Conservation (phyloP, 1,284 basidiomycete species). For the Pascua sp. region DNA sequence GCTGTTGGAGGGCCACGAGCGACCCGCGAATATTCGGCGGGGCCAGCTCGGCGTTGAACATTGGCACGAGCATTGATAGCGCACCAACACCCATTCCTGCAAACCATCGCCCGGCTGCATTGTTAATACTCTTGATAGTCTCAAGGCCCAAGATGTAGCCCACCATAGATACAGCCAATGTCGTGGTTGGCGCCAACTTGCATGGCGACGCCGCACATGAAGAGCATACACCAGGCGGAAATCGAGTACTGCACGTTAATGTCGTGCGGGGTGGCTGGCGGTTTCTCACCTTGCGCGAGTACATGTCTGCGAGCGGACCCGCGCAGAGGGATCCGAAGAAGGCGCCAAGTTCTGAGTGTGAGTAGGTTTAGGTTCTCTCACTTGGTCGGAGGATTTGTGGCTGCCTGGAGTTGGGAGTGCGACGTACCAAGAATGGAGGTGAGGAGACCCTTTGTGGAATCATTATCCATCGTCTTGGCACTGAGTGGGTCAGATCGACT, state of each 20-base stretch:
- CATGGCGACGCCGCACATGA: slow-evolving; percentile 41
- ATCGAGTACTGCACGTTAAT: slow-evolving; percentile 34
- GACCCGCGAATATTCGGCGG: slow-evolving; percentile 78
- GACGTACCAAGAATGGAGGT: slow-evolving; percentile 34
- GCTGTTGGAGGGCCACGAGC: slow-evolving; percentile 74
- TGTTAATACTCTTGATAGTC: not conserved
- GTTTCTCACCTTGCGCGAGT: slow-evolving; percentile 34
- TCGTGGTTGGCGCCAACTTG: slow-evolving; percentile 36
- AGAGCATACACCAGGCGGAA: slow-evolving; percentile 44
- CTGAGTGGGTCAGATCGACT: no score
- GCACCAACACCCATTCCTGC: slow-evolving; percentile 48
- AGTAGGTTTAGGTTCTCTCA: slow-evolving; percentile 5
- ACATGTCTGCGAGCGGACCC: slow-evolving; percentile 41
- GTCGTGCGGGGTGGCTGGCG: no score
- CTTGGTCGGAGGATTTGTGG: no score
- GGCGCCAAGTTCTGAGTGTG: slow-evolving; percentile 35
- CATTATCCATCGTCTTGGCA: not conserved
- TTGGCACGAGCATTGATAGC: slow-evolving; percentile 46
- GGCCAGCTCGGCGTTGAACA: slow-evolving; percentile 71
- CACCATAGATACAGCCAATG: slow-evolving; percentile 41
- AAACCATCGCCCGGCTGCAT: slow-evolving; percentile 37
- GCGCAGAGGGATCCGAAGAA: slow-evolving; percentile 42
- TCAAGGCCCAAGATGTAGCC: slow-evolving; percentile 1
- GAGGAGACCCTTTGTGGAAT: slow-evolving; percentile 26
- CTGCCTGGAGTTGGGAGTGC: not conserved